Evolutionary conservation across 2,329 filamentous ascomycete species (phyloP).

Genomic region (Didymellaceae sp.): DNA sequence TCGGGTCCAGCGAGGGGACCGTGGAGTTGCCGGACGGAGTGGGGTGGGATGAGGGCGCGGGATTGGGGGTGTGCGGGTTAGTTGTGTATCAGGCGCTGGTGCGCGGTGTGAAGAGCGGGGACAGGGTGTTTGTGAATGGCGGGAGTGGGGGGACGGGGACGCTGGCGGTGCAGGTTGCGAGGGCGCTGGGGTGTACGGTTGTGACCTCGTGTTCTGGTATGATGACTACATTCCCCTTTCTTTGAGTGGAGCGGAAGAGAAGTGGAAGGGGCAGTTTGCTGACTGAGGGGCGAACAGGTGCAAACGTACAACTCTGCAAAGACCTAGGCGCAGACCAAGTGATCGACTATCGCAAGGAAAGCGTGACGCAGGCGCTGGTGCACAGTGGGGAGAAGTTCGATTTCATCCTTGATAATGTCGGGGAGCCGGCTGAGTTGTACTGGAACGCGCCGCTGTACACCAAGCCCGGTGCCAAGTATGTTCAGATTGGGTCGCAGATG

Average conservation of each 20-base stretch:
- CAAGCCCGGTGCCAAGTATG: conserved; percentile 22
- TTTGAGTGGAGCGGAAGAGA: neutral
- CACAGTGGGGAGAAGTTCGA: conserved; percentile 56
- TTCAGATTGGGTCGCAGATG: conserved; percentile 30
- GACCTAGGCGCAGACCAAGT: conserved; percentile 67
- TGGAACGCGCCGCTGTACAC: conserved; percentile 28
- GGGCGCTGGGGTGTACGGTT: conserved; percentile 63
- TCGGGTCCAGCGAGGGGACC: conserved; percentile 26
- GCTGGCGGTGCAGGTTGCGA: conserved; percentile 68
- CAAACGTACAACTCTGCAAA: conserved; percentile 63
- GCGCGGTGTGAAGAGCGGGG: conserved; percentile 37
- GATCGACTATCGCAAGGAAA: conserved; percentile 61
- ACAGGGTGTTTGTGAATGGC: conserved; percentile 67
- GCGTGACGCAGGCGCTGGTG: conserved; percentile 54
- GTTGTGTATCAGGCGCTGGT: conserved; percentile 31
- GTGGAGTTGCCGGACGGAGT: conserved; percentile 25
- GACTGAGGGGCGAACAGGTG: conserved; percentile 26
- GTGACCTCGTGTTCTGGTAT: conserved; percentile 61
- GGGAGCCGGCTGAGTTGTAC: conserved; percentile 33
- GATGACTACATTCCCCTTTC: too few relatives aligned
- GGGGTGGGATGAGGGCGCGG: conserved; percentile 21
- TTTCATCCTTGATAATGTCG: conserved; percentile 64
- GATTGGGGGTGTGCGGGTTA: conserved; percentile 29
- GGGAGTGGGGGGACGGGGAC: conserved; percentile 67
- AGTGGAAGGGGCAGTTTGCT: too few relatives aligned